Evolutionary conservation across 345 rosid genomes (phyloP).

Genomic region (Dipteronia dyeriana): DNA sequence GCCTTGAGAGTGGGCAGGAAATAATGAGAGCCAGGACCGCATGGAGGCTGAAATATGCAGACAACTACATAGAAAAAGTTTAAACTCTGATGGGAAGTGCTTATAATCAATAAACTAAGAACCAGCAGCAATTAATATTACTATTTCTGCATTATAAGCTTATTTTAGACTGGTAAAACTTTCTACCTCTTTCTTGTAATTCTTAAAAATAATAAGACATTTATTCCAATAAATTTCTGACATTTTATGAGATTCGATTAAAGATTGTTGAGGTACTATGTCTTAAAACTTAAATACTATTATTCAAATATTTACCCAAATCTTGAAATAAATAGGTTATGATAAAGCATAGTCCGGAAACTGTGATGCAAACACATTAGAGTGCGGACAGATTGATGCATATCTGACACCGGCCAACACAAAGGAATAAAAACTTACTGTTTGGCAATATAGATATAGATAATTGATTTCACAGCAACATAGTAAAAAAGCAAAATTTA

Average conservation of each 20-base stretch:
- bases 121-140: too few relatives aligned
- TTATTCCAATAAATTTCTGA: not conserved
- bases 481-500: not conserved
- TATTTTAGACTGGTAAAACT: not conserved
- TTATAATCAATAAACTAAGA: not conserved
- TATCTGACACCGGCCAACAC: not conserved
- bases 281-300: not conserved
- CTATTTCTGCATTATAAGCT: not conserved
- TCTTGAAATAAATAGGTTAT: not conserved
- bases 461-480: not conserved
- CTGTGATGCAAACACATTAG: not conserved
- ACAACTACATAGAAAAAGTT: not conserved
- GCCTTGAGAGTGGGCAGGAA: constrained; percentile 22
- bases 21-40: constrained; percentile 22
- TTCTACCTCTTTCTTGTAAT: not conserved
- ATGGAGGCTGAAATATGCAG: constrained; percentile 23
- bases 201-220: not conserved
- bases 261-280: not conserved
- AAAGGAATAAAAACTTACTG: not conserved
- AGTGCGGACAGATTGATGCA: too few relatives aligned
- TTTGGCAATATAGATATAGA: too few relatives aligned
- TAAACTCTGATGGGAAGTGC: not conserved
- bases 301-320: not conserved
- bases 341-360: not conserved
- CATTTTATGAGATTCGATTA: too few relatives aligned